Base-by-base conservation (phyloP, 306 rosid genomes). In the Trichosanthes cucumerina region DNA sequence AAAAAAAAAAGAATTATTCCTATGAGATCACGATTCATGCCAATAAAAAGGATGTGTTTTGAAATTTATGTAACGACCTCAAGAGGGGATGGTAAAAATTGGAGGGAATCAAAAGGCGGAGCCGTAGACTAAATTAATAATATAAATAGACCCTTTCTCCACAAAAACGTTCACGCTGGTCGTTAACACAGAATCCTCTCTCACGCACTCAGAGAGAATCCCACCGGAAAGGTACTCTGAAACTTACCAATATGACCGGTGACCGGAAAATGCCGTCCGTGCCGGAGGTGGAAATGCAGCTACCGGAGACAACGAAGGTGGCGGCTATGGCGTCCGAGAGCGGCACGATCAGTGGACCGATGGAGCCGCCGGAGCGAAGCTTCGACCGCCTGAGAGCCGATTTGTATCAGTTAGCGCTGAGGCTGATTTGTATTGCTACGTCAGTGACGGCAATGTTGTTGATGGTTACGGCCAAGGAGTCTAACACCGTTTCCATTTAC, bases 401-500 rank as follows among this genome's bases (percentile, higher is more conserved):
- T 54, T 82, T 76, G 79, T 57, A 79, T 21, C 91, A 85, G 80
- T 65, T 91, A 73, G 39, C 41, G 54, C 69, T 91, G 78, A 86
- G 97, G 86, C 41, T 75, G 38, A 12, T 89, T 58, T 92, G 95
- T 82, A 43, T 92, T 81, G 75, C 71, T 1, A 58, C 86, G 73
- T 89, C 93, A 23, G 77, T 82, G 36, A 81, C 87, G 66, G 87
- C 98, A 0, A 21, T 92, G 52, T 80, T 86, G 26, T 46, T 88
- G 71, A 92, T 92, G 98, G 85, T 95, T 18, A 92, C 97, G 0
- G 98, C 98, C 13, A 66, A 59, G 79, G 86, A 94, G 81, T 84
- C 86, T 14, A 79, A 79, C 83, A 78, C 85, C 2, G 84, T 94
- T 75, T 64, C 83, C 73, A 70, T 94, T 80, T 88, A 87, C 73